phyloP scores from a whole-genome alignment of 2,329 filamentous ascomycete species.

The Cladosporium colombiae region DNA sequence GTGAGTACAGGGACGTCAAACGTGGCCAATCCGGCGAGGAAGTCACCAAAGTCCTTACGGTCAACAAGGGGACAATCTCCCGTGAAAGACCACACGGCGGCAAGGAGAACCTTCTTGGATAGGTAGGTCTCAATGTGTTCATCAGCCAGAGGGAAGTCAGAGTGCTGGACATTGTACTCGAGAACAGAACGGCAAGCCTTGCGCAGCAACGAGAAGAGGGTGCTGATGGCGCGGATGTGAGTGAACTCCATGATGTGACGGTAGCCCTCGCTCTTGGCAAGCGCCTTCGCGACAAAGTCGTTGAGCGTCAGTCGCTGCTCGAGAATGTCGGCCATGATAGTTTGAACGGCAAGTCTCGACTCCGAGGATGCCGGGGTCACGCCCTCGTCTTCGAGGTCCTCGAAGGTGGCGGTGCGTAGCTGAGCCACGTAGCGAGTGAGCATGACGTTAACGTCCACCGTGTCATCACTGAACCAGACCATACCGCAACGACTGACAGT shows the following conservation, averaged over 20 bases:
- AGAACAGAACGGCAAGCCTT: conserved; percentile 89
- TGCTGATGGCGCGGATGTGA: conserved; percentile 83
- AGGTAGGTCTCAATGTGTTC: conserved; percentile 89
- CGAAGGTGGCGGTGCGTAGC: conserved; percentile 79
- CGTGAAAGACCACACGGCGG: conserved; percentile 91
- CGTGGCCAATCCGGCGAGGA: conserved; percentile 76
- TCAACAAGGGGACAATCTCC: conserved; percentile 89
- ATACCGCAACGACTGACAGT: conserved; percentile 99
- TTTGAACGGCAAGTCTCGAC: conserved; percentile 71
- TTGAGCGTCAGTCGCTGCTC: conserved; percentile 74
- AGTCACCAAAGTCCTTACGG: conserved; percentile 86
- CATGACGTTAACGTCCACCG: conserved; percentile 90
- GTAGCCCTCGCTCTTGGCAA: conserved; percentile 74
- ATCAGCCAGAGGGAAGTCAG: conserved; percentile 87
- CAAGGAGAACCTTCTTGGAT: conserved; percentile 90
- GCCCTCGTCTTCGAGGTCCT: conserved; percentile 92
- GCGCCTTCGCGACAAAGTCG: conserved; percentile 74
- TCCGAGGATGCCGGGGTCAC: conserved; percentile 62
- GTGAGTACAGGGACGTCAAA: conserved; percentile 83
- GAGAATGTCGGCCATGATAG: conserved; percentile 76
- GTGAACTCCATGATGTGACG: conserved; percentile 99
- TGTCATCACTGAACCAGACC: conserved; percentile 99
- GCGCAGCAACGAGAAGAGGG: conserved; percentile 91
- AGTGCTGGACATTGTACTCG: conserved; percentile 92
- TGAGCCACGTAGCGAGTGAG: conserved; percentile 86